Evolutionary conservation across 129 eudicot genomes (phyloP), one percentile per base, ranked within the genome.

Genomic region (Saussurea involucrata): DNA sequence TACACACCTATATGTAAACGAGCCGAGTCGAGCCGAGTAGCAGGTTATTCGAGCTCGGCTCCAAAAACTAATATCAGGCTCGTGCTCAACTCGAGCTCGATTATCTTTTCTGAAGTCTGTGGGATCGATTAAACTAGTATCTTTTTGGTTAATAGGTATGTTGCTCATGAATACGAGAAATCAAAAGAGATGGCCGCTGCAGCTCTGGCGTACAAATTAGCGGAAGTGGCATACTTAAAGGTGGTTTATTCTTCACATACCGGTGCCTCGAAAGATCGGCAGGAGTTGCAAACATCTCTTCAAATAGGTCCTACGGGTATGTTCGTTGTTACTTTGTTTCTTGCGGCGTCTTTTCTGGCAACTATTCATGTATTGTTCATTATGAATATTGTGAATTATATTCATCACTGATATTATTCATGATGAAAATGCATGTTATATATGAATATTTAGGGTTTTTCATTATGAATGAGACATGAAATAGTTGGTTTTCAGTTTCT

Each of bases 181-280:
- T 78, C 80, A 25, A 92, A 88, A 82, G 99, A 95, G 74, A 87
- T 92, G 97, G 96, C 97, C 69, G 80, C 95, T 90, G 99, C 99
- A 76, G 87, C 99, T 67, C 71, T 95, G 86, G 97, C 99, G 63
- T 92, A 92, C 80, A 95, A 95, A 82, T 92, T 97, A 83, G 82
- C 84, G 58, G 99, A 92, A 80, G 97, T 95, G 68, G 96, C 99
- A 63, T 90, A 92, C 88, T 63, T 90, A 82, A 88, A 94, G 75
- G 99, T 95, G 71, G 80, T 95, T 53, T 92, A 88, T 83, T 90
- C 93, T n/a, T 92, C 95, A 55, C 88, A 88, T 85, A n/a, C 80
- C 24, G 63, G 55, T 84, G 96, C 95, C 67, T 82, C 87, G 63
- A 90, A 93, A 84, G 92, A 95, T 73, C 76, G 92, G 67, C 83